Conservation (phyloP, 352 stramenopile genomes). For the Globisporangium apiculatum region DNA sequence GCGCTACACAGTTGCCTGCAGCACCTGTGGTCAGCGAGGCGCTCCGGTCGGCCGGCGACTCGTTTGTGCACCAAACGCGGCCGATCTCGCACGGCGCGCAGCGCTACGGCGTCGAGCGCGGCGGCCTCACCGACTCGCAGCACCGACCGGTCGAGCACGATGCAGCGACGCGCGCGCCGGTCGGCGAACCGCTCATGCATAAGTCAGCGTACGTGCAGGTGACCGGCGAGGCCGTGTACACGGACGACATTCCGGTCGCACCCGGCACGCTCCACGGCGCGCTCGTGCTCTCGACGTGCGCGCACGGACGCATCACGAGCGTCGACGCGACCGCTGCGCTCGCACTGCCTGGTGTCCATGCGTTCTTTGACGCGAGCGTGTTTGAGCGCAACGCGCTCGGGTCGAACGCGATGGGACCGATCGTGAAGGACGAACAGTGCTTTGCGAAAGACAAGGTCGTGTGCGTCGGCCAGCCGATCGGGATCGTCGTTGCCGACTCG, state of each 20-base stretch:
- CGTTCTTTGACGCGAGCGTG: slow-evolving; percentile 74
- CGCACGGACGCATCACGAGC: slow-evolving; percentile 72
- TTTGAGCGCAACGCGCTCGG: slow-evolving; percentile 59
- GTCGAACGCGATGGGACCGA: slow-evolving; percentile 71
- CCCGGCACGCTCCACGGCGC: slow-evolving; percentile 84
- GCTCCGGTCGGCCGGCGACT: slow-evolving; percentile 39
- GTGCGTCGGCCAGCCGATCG: slow-evolving; percentile 76
- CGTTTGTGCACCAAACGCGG: slow-evolving; percentile 52
- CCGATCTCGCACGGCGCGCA: slow-evolving; percentile 50
- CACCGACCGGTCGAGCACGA: slow-evolving; percentile 37
- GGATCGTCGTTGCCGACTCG: slow-evolving; percentile 77
- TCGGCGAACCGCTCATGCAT: slow-evolving; percentile 91
- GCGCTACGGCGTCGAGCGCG: slow-evolving; percentile 48
- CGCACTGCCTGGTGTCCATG: slow-evolving; percentile 83
- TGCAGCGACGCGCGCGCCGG: slow-evolving; percentile 40
- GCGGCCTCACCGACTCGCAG: slow-evolving; percentile 59
- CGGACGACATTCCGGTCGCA: slow-evolving; percentile 90
- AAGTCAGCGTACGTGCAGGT: slow-evolving; percentile 91
- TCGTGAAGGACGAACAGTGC: slow-evolving; percentile 85
- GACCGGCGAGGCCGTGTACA: slow-evolving; percentile 93
- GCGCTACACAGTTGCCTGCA: slow-evolving; percentile 13
- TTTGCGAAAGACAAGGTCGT: slow-evolving; percentile 71
- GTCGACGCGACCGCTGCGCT: slow-evolving; percentile 85
- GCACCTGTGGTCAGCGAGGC: slow-evolving; percentile 27
- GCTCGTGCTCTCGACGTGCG: slow-evolving; percentile 87